Conservation (phyloP, 2,329 filamentous ascomycete species). For the Ilyonectria robusta region DNA sequence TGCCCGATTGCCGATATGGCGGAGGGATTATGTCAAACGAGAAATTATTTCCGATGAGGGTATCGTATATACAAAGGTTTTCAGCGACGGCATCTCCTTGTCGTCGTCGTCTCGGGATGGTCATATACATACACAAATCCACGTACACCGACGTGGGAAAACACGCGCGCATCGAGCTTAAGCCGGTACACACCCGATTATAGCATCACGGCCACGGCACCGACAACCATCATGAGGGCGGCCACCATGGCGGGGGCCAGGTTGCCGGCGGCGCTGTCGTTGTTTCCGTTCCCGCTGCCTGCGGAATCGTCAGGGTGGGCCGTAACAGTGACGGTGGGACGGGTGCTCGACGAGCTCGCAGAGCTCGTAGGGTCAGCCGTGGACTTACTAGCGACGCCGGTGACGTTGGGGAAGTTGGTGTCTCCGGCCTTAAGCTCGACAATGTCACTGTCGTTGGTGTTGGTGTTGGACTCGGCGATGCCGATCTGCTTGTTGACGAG, state of each 20-base stretch:
- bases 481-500: constrained; percentile 64
- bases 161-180: not conserved
- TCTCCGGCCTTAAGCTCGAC: constrained; percentile 59
- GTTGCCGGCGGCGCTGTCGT: constrained; percentile 40
- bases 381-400: constrained; percentile 58
- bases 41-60: constrained; percentile 22
- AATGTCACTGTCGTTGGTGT: constrained; percentile 60
- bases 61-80: constrained; percentile 26
- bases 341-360: constrained; percentile 12
- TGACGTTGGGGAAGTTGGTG: constrained; percentile 58
- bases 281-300: constrained; percentile 31
- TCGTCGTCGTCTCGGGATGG: not conserved
- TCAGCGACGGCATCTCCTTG: not conserved
- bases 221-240: constrained; percentile 37
- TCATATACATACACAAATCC: constrained; percentile 5
- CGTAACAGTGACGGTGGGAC: constrained; percentile 31
- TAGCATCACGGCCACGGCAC: constrained; percentile 29
- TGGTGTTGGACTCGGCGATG: constrained; percentile 67
- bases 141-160: not conserved
- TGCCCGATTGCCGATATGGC: not conserved
- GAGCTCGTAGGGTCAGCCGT: constrained; percentile 10
- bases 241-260: constrained; percentile 37
- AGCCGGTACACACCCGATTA: constrained; percentile 8
- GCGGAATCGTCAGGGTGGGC: constrained; percentile 34
- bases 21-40: not conserved